These are phyloP conservation scores for Pleurotus citrinopileatus DNA, from an alignment of 768 basidiomycete genomes.

Conservation along the genomic window DNA sequence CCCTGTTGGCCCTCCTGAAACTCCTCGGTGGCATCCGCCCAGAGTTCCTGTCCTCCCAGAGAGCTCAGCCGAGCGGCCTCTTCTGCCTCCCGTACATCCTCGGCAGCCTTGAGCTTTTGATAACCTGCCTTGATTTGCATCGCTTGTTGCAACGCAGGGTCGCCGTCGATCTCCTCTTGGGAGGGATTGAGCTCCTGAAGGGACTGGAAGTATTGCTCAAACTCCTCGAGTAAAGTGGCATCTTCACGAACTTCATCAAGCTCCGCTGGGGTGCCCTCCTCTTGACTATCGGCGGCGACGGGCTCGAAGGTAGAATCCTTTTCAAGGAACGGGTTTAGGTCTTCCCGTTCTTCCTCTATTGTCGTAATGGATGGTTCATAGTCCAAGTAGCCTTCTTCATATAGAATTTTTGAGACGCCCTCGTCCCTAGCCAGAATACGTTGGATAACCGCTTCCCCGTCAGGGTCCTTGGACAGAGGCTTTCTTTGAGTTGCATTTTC, in stretches of 20 bases:
- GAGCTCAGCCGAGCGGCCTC: no score
- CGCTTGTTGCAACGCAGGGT: neutral
- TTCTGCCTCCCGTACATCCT: neutral
- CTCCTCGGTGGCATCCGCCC: no score
- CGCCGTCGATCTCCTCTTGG: neutral
- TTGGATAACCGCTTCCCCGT: neutral
- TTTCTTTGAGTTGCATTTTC: neutral
- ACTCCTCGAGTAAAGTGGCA: neutral
- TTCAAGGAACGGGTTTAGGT: neutral
- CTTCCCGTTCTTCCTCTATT: constrained; percentile 1
- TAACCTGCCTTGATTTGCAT: neutral
- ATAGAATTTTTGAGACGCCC: neutral
- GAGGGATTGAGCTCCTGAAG: neutral
- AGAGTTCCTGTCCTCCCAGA: no score
- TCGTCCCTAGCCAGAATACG: neutral
- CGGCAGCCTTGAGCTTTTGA: neutral
- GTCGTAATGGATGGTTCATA: neutral
- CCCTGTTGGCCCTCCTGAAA: no score
- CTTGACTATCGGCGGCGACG: neutral
- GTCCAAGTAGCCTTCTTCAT: neutral
- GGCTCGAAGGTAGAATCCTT: neutral
- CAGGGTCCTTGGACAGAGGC: neutral
- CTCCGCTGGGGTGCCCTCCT: no score
- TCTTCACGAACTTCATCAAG: neutral
- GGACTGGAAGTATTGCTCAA: neutral